Evolutionary conservation across 2,329 filamentous ascomycete species (phyloP), one percentile per base, ranked within the genome.

Genomic region (Coniochaeta hoffmannii): DNA sequence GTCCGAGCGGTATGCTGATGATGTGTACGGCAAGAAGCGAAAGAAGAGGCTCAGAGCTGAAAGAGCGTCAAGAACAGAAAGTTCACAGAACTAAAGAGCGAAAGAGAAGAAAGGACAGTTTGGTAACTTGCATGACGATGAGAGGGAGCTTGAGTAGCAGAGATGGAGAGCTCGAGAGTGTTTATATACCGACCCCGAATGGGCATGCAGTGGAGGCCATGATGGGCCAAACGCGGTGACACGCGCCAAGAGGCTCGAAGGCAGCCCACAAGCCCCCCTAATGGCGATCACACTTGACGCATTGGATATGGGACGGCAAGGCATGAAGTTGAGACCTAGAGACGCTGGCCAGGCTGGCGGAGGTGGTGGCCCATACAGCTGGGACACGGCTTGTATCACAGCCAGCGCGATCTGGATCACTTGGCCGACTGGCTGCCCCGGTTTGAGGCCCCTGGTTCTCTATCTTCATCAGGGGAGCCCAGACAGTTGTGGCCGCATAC

Each of bases 71-170:
- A 53, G 50, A 38, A 53, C 50, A 53, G 24, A 53, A 53, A 53
- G 50, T 53, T 53, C 50, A 53, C 50, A 53, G 50, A 53, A 53
- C 50, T 53, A 53, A 53, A 53, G 50, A 53, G 15, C 24, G 50
- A 38, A 53, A 38, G 34, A 3, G 50, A 53, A 30, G 32, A 28
- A 53, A 53, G 3, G 50, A 53, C 31, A 5, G 49, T 7, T 41
- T n/a, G n/a, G 24, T 17, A 22, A 17, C 32, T 53, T 53, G 50
- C 34, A 36, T 22, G n/a, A 15, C 7, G 32, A 53, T 53, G 50
- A 34, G n/a, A 11, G 30, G 24, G 7, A 51, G 10, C 10, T 19
- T 51, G 28, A 51, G 15, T 8, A 51, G 32, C 49, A 19, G 11
- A 51, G 49, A 51, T 51, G 28, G 49, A 51, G 49, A 3, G 31